Evolutionary conservation across 305 asterid genomes (phyloP), one percentile per base, ranked within the genome.

Genomic region (Fraxinus latifolia): DNA sequence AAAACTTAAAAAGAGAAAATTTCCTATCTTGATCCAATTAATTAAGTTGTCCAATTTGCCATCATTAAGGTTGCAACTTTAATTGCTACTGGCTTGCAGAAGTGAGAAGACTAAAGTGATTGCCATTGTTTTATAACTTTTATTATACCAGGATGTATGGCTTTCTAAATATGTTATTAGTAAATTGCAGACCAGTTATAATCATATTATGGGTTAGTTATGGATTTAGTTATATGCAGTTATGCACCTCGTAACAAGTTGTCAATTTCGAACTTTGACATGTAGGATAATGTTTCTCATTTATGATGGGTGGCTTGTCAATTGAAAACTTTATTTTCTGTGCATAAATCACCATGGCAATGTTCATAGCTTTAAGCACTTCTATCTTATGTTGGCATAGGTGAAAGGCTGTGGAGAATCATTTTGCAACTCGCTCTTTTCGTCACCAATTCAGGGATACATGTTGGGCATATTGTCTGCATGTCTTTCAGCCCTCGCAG

Each of bases 371-470:
- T 58, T 81, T 12, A 81, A 73, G 62, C 74, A 68, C 42, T 42
- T 25, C 74, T 36, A 44, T 80, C 86, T 78, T 77, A 33, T 83
- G 83, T 79, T 76, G 83, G 60, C 60, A 44, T 84, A 96, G 98
- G 95, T 93, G 70, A 96, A 94, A 87, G 96, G 98, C 82, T 96
- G 98, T 81, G 98, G 97, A 84, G 94, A 90, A 87, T 89, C 97
- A 84, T 91, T 95, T 77, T 93, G 99, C 77, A 91, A 90, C 34
- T 94, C 99, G 1, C 89, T 92, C 78, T 94, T 96, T 85, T 94
- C 98, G 33, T 91, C 97, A 42, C 99, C 99, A 77, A 85, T 94
- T 88, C 91, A 93, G 85, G 98, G 99, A 79, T 96, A 96, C 82
- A 84, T 91, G 95, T 82, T 96, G 82, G 99, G 97, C 31, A 62